A percentile compares a stretch with the other conserved stretches of the same genome.
Conservation (phyloP, 192 early-diverging fungal species). For the Backusella sp. region DNA sequence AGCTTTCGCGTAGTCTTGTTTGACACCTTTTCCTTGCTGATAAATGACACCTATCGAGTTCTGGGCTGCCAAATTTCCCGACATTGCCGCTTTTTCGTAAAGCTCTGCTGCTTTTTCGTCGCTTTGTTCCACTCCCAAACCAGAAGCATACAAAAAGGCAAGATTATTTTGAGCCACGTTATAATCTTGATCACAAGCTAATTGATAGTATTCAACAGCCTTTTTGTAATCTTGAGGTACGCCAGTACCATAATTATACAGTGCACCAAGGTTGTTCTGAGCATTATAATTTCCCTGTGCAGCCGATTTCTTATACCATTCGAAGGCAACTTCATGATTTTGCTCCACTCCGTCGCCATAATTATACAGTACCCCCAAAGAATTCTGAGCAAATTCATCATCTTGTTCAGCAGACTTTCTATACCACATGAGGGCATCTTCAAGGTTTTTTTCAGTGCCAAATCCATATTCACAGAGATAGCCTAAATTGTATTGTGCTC, state of each 20-base stretch:
- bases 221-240: conserved; percentile 46
- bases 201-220: conserved; percentile 56
- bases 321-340: conserved; percentile 58
- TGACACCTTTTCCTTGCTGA: background rate
- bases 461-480: conserved; percentile 90
- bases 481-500: conserved; percentile 78
- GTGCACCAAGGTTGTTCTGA: conserved; percentile 21
- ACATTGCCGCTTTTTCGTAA: background rate
- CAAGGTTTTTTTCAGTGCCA: conserved; percentile 61
- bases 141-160: conserved; percentile 49
- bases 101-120: background rate
- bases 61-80: background rate
- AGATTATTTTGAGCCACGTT: conserved; percentile 60
- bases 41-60: background rate
- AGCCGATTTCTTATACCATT: conserved; percentile 66
- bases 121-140: background rate
- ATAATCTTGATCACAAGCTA: conserved; percentile 43
- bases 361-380: conserved; percentile 79
- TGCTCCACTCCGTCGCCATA: conserved; percentile 63
- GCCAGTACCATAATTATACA: background rate
- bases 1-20: background rate
- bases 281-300: conserved; percentile 66
- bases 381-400: conserved; percentile 66
- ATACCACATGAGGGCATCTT: conserved; percentile 77
- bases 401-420: conserved; percentile 57